These are phyloP conservation scores for Rhizopogon rudus DNA, from an alignment of 768 basidiomycete species.

Conservation along the genomic window DNA sequence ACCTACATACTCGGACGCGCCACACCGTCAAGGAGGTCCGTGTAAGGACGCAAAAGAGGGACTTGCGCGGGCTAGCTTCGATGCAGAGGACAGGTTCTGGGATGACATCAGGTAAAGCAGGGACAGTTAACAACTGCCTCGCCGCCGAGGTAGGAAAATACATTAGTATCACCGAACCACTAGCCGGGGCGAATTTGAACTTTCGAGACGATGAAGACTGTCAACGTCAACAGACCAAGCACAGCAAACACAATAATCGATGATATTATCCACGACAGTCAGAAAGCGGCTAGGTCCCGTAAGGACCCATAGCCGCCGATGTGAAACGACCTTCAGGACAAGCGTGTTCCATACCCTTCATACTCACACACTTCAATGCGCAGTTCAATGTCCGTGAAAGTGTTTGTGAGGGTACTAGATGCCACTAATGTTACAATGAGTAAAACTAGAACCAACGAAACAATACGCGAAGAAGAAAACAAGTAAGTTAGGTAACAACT, in stretches of 20 bases:
- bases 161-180: conserved; percentile 37
- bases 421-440: conserved; percentile 28
- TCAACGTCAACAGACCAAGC: background rate
- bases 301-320: background rate
- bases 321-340: conserved; percentile 5
- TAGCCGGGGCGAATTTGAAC: background rate
- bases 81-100: conserved; percentile 55
- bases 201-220: background rate
- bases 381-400: conserved; percentile 4
- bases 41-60: conserved; percentile 76
- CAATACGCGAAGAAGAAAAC: conserved; percentile 9
- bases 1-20: conserved; percentile 67
- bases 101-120: conserved; percentile 60
- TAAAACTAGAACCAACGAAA: conserved; percentile 6
- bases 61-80: conserved; percentile 64
- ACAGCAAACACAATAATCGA: background rate
- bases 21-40: conserved; percentile 68
- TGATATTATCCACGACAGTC: background rate
- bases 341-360: background rate
- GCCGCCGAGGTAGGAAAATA: conserved; percentile 85
- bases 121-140: conserved; percentile 62
- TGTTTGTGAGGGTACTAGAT: conserved; percentile 17
- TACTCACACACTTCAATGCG: conserved; percentile 2
- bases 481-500: conserved; percentile 15
- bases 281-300: background rate